These are phyloP conservation scores for Penicillium corylophilum DNA, from an alignment of 2,329 filamentous ascomycete species.

Conservation along the genomic window DNA sequence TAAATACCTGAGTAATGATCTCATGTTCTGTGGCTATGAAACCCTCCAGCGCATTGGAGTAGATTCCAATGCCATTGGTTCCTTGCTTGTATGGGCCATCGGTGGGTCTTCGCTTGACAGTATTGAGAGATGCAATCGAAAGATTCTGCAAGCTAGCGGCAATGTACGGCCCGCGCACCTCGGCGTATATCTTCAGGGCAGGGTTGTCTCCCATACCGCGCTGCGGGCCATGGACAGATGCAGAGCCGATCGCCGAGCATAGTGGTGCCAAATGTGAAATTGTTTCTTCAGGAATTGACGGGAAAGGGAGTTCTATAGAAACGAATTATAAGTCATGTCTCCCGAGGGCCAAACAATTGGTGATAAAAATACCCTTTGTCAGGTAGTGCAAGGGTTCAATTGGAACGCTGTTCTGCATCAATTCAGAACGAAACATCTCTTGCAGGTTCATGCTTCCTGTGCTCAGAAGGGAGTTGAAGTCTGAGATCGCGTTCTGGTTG, in stretches of 20 bases:
- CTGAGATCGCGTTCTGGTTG: slow-evolving; percentile 83
- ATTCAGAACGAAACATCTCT: slow-evolving; percentile 73
- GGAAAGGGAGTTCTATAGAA: slow-evolving; percentile 66
- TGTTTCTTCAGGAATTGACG: slow-evolving; percentile 73
- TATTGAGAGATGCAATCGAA: slow-evolving; percentile 80
- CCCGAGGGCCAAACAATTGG: neutral
- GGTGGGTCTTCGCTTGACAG: slow-evolving; percentile 70
- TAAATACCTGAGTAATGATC: slow-evolving; percentile 83
- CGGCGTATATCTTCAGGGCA: slow-evolving; percentile 79
- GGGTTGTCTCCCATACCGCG: slow-evolving; percentile 61
- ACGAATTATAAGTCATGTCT: slow-evolving; percentile 4
- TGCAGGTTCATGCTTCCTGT: slow-evolving; percentile 81
- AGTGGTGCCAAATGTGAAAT: slow-evolving; percentile 75
- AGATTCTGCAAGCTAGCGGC: slow-evolving; percentile 78
- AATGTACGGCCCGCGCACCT: slow-evolving; percentile 85
- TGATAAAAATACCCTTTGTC: slow-evolving; percentile 64
- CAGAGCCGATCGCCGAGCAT: slow-evolving; percentile 70
- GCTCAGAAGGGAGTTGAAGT: slow-evolving; percentile 74
- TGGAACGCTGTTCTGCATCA: slow-evolving; percentile 74
- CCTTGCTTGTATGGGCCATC: slow-evolving; percentile 84
- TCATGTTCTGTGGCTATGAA: slow-evolving; percentile 88
- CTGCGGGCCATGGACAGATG: slow-evolving; percentile 53
- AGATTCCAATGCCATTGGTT: slow-evolving; percentile 87
- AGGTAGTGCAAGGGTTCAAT: slow-evolving; percentile 90
- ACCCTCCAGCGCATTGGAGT: slow-evolving; percentile 81